Conservation (phyloP, 805 yeast genomes). For the Metschnikowia cerradonensis region DNA sequence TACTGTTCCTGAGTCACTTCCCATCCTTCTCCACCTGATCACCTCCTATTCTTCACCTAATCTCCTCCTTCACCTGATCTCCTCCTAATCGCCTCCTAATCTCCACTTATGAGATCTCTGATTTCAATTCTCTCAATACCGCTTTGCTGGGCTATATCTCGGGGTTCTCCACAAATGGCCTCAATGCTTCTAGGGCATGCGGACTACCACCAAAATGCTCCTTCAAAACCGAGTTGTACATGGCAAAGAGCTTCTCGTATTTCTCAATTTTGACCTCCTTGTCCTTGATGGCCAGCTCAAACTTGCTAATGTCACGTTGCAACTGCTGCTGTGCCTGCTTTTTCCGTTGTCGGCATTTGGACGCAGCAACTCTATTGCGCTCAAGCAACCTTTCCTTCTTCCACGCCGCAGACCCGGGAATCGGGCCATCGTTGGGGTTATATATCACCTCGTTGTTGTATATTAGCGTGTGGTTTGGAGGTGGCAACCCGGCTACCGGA, state of each 20-base stretch:
- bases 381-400: constrained; percentile 60
- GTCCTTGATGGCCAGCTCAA: constrained; percentile 41
- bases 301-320: constrained; percentile 53
- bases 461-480: constrained; percentile 48
- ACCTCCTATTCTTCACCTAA: too few relatives aligned
- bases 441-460: constrained; percentile 54
- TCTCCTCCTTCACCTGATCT: too few relatives aligned
- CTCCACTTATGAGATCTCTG: too few relatives aligned
- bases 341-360: constrained; percentile 64
- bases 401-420: constrained; percentile 66
- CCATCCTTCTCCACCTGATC: too few relatives aligned
- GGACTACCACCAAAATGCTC: constrained; percentile 15
- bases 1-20: too few relatives aligned
- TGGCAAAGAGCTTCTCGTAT: constrained; percentile 19
- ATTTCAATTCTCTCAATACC: too few relatives aligned
- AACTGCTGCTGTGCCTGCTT: constrained; percentile 65
- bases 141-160: background rate
- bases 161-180: constrained; percentile 6
- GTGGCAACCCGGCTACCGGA: constrained; percentile 39
- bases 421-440: constrained; percentile 51
- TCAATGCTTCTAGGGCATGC: constrained; percentile 12
- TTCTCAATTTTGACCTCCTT: constrained; percentile 19
- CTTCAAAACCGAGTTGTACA: constrained; percentile 20
- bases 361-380: constrained; percentile 64
- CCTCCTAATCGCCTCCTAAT: too few relatives aligned